phyloP scores from a whole-genome alignment of 306 rosid species.

The Delonix regia region DNA sequence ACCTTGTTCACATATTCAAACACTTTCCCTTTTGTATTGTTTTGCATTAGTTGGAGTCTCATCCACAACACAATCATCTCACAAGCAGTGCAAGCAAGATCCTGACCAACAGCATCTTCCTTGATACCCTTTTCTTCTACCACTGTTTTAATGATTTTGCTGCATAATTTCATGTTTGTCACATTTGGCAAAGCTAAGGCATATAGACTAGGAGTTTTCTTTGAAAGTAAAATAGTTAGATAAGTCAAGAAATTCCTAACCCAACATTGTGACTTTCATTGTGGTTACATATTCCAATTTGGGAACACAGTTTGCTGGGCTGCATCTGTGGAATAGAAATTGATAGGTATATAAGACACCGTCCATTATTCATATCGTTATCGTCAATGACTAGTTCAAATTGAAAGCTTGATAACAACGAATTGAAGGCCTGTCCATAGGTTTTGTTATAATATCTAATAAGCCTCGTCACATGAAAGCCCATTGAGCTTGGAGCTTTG shows the following conservation, averaged over 20 bases:
- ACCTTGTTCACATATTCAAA: constrained; percentile 22
- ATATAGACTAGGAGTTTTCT: background rate
- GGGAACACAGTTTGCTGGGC: background rate
- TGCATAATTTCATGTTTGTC: background rate
- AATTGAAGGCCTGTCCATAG: too few species aligned
- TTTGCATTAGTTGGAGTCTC: background rate
- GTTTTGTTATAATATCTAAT: too few species aligned
- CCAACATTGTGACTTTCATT: background rate
- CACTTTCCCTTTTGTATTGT: constrained; percentile 22
- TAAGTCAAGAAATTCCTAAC: background rate
- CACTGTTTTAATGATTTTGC: constrained; percentile 12
- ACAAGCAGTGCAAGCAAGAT: constrained; percentile 11
- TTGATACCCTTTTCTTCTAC: constrained; percentile 1
- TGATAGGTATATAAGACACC: background rate
- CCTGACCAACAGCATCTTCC: background rate
- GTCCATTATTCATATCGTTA: too few species aligned
- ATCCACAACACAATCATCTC: constrained; percentile 23
- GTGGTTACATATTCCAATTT: constrained; percentile 15
- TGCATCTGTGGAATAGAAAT: constrained; percentile 12
- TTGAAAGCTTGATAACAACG: background rate
- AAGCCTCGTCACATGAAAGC: too few species aligned
- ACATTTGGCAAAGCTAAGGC: background rate
- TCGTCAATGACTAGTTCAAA: background rate
- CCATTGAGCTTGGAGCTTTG: too few species aligned
- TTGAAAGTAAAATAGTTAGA: background rate